Base-by-base conservation (phyloP, 371 early-diverging fungal species). In the Phascolomyces articulosus region DNA sequence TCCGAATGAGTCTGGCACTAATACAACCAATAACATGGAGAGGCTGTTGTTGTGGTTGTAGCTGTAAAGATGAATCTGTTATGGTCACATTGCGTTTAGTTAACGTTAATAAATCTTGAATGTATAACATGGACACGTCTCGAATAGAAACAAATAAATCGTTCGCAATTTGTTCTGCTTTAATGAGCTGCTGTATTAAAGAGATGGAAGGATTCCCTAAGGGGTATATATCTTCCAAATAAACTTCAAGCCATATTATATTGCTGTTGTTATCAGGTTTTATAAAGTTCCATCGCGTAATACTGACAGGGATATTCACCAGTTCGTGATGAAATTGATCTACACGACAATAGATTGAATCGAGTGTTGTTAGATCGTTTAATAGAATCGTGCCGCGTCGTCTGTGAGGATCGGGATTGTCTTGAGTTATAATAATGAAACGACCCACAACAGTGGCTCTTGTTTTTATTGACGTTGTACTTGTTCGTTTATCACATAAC, bases 251-350 rank as follows among this genome's bases (percentile, higher is more conserved):
- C n/a, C 20, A 23, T 23, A 7, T 7, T 7, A n/a, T 24, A 1
- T 56, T 24, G 21, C 34, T n/a, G 4, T 16, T 27, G 2, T 20
- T 31, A 13, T 60, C 48, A 9, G 38, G 10, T 18, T 60, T 16
- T 2, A 72, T 55, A 26, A 40, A 61, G 27, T 60, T 60, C 74
- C 74, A 73, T 16, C 15, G 38, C 23, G 27, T 48, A 55, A 73
- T 67, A 1, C 18, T 7, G 1, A 67, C 64, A 2, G 18, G 15
- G 1, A 15, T 20, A 4, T 61, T 24, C 1, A 38, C 8, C 2
- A 63, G 16, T n/a, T 59, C n/a, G 29, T 64, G 54, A 41, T 40
- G 55, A 15, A 64, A 41, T 11, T 24, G 20, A 38, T 73, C 65
- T 0, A 73, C 56, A 3, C 62, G 55, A 29, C 69, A 69, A 16